phyloP scores from a whole-genome alignment of 2,329 filamentous ascomycete genomes.

The Xylaria sp. region DNA sequence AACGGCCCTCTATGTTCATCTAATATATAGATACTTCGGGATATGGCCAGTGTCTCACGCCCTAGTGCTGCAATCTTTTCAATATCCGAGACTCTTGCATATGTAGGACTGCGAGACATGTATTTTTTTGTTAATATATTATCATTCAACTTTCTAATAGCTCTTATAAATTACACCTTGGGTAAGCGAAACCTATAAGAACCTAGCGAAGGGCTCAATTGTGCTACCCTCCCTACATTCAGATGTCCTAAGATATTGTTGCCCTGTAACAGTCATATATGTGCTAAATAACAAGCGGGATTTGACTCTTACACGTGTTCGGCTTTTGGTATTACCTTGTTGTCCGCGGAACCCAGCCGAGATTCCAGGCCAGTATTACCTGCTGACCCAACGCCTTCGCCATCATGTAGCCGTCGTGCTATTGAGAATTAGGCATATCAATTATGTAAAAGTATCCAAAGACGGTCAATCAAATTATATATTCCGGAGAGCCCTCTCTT shows the following conservation, averaged over 20 bases:
- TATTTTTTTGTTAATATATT: not conserved
- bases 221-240: not conserved
- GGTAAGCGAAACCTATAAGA: constrained; percentile 9
- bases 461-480: not conserved
- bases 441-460: not conserved
- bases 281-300: not conserved
- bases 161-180: not conserved
- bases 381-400: not conserved
- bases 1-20: constrained; percentile 1
- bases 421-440: not conserved
- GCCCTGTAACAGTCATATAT: not conserved
- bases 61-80: not conserved
- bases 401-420: not conserved
- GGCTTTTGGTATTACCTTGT: not conserved
- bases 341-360: not conserved
- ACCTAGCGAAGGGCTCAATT: not conserved
- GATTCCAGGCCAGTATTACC: not conserved
- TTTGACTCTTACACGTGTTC: constrained; percentile 4
- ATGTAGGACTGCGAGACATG: not conserved
- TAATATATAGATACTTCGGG: not conserved
- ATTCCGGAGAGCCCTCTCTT: not conserved
- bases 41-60: not conserved
- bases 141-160: not conserved
- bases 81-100: constrained; percentile 1
- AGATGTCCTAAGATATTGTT: not conserved